These are phyloP conservation scores for Kalmanozyma brasiliensis DNA, from an alignment of 1,284 basidiomycete genomes.

Conservation along the genomic window DNA sequence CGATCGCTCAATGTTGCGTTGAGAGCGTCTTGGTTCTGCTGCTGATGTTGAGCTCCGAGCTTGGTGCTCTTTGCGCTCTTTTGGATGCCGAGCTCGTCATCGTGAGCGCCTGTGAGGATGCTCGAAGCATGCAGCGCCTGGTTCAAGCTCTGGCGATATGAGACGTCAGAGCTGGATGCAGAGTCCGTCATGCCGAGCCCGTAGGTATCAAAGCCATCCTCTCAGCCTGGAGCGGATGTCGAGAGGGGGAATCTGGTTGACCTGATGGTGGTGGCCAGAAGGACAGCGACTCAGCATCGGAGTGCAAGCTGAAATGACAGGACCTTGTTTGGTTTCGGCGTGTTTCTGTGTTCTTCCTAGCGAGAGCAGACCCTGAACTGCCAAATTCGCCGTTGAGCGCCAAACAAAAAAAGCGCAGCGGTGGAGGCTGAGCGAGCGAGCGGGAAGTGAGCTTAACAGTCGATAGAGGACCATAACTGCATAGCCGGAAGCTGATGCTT, in stretches of 20 bases:
- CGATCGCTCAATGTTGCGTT: slow-evolving; percentile 23
- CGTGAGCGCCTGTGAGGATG: slow-evolving; percentile 32
- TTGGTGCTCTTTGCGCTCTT: slow-evolving; percentile 25
- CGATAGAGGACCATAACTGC: not conserved
- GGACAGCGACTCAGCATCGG: too few species aligned
- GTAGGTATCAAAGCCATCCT: too few species aligned
- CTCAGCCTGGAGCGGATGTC: too few species aligned
- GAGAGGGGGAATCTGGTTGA: too few species aligned
- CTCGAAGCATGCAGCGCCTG: slow-evolving; percentile 29
- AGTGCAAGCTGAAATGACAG: too few species aligned
- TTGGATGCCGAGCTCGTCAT: slow-evolving; percentile 38
- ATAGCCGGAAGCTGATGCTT: slow-evolving; percentile 1
- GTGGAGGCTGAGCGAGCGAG: slow-evolving; percentile 3
- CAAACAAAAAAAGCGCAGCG: slow-evolving; percentile 5
- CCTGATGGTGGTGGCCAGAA: not conserved
- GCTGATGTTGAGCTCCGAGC: slow-evolving; percentile 22
- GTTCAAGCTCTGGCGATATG: slow-evolving; percentile 40
- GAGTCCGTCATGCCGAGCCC: not conserved
- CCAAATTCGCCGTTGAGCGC: not conserved
- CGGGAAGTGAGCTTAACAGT: not conserved
- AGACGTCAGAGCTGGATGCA: slow-evolving; percentile 19
- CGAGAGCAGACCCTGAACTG: slow-evolving; percentile 10
- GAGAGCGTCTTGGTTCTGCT: slow-evolving; percentile 15
- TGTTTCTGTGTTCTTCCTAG: slow-evolving; percentile 22
- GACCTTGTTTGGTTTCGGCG: slow-evolving; percentile 7